Base-by-base conservation (phyloP, 768 basidiomycete species). In the Auricularia cornea region DNA sequence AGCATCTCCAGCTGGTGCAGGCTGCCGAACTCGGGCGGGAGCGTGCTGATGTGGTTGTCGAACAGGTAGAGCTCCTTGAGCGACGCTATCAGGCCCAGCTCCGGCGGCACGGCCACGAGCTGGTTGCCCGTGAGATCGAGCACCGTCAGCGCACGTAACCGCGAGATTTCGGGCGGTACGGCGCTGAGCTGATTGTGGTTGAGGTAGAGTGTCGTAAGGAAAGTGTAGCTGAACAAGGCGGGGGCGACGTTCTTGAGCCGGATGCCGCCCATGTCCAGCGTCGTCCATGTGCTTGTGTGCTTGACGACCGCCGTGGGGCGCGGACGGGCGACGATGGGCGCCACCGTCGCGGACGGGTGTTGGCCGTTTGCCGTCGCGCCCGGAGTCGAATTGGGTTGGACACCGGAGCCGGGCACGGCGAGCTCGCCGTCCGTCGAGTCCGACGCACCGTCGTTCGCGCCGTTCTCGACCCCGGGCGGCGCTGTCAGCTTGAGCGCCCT, bases 191-290 rank as follows among this genome's bases (percentile, higher is more conserved):
- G 79, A 70, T 99, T 99, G 79, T 98, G 96, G 68, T 98, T 98
- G 73, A 99, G 90, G 77, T 95, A 98, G 59, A 99, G 88, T 66
- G 88, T 89, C 68, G 89, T 89, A 64, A 99, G 87, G 81, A 94
- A 97, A n/a, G 85, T 84, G 79, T 96, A 98, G 8, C 85, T 78
- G 74, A 91, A 92, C 51, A 92, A 79, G 6, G 77, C 80, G 4
- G 86, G 77, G 38, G 95, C 91, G 60, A 99, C 81, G 67, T 89
- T 92, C 81, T 95, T 96, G 72, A 99, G 86, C 67, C 86, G 85
- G 68, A 97, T 87, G 18, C 97, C 97, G 61, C 97, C 96, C 86
- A 99, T 92, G 76, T 99, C 97, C 59, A 99, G 78, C 23, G 92
- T 91, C 31, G 77, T 88, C 95, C 96, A 99, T 12, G 83, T 84